Evolutionary conservation across 306 rosid species (phyloP).

Genomic region (Casuarina glauca): DNA sequence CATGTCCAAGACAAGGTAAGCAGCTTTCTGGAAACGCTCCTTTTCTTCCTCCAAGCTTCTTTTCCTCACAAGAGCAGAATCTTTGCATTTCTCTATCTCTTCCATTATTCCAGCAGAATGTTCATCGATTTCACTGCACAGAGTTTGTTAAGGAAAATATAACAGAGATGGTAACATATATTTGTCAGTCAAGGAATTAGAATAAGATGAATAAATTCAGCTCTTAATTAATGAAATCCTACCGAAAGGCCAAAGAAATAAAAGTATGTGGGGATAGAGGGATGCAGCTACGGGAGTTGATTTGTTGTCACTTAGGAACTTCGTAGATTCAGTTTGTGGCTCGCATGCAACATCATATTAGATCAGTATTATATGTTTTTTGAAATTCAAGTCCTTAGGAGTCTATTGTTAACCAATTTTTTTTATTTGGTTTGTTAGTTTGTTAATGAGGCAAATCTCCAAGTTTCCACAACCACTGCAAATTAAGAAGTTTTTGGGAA

Average conservation of each 20-base stretch:
- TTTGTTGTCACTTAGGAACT: too few species aligned
- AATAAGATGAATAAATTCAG: not conserved
- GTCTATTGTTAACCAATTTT: too few species aligned
- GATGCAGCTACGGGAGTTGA: not conserved
- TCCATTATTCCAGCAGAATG: constrained; percentile 54
- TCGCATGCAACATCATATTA: too few species aligned
- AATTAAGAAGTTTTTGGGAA: too few species aligned
- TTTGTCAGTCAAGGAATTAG: not conserved
- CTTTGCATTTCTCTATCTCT: constrained; percentile 69
- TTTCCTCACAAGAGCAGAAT: constrained; percentile 61
- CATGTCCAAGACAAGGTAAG: constrained; percentile 68
- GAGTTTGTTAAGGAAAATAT: not conserved
- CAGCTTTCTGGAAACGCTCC: constrained; percentile 75
- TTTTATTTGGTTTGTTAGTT: too few species aligned
- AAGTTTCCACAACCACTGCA: too few species aligned
- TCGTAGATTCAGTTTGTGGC: too few species aligned
- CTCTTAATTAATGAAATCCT: not conserved
- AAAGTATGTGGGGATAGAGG: not conserved
- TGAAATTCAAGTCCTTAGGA: too few species aligned
- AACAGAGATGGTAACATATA: constrained; percentile 5
- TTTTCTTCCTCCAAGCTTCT: constrained; percentile 64
- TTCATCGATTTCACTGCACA: constrained; percentile 62
- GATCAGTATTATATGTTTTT: too few species aligned
- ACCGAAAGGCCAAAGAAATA: constrained; percentile 1
- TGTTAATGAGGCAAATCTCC: too few species aligned